These are phyloP conservation scores for Cryptococcus sp. DNA, from an alignment of 1,284 basidiomycete species.

Conservation along the genomic window DNA sequence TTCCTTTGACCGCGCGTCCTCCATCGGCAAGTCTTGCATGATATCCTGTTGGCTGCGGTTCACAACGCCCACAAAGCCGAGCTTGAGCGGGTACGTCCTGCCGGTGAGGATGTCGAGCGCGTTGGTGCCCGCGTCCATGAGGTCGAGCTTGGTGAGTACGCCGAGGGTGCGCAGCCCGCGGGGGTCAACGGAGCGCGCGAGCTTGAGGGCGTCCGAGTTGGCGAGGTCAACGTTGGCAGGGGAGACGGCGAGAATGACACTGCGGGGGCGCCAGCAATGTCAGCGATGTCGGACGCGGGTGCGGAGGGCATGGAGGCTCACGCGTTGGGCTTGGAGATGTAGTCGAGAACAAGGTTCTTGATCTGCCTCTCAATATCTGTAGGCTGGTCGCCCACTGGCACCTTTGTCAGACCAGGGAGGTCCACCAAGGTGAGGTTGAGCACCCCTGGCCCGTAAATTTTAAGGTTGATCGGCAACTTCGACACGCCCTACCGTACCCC, in stretches of 20 bases:
- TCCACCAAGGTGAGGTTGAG: slow-evolving; percentile 94
- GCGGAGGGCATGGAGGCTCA: slow-evolving; percentile 45
- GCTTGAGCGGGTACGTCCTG: slow-evolving; percentile 92
- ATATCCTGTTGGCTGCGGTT: slow-evolving; percentile 98
- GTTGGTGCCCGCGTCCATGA: slow-evolving; percentile 99
- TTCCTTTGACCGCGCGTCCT: slow-evolving; percentile 79
- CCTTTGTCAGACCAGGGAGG: slow-evolving; percentile 93
- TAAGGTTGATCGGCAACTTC: slow-evolving; percentile 88
- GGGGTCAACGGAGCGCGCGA: slow-evolving; percentile 91
- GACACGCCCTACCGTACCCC: slow-evolving; percentile 66
- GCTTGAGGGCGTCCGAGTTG: slow-evolving; percentile 95
- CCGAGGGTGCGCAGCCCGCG: slow-evolving; percentile 94
- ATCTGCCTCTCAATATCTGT: slow-evolving; percentile 97
- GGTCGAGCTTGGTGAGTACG: slow-evolving; percentile 92
- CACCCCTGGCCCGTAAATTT: slow-evolving; percentile 93
- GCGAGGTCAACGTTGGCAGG: slow-evolving; percentile 97
- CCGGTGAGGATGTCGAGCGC: slow-evolving; percentile 94
- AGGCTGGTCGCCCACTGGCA: slow-evolving; percentile 64
- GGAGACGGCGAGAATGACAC: slow-evolving; percentile 94
- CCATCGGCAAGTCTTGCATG: slow-evolving; percentile 80
- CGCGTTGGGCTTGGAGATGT: slow-evolving; percentile 96
- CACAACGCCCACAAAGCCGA: slow-evolving; percentile 97
- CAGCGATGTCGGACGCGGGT: background rate
- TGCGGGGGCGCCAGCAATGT: slow-evolving; percentile 39
- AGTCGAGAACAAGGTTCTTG: slow-evolving; percentile 86